These are phyloP conservation scores for Vigna angularis DNA, from an alignment of 306 rosid species.

Conservation along the genomic window DNA sequence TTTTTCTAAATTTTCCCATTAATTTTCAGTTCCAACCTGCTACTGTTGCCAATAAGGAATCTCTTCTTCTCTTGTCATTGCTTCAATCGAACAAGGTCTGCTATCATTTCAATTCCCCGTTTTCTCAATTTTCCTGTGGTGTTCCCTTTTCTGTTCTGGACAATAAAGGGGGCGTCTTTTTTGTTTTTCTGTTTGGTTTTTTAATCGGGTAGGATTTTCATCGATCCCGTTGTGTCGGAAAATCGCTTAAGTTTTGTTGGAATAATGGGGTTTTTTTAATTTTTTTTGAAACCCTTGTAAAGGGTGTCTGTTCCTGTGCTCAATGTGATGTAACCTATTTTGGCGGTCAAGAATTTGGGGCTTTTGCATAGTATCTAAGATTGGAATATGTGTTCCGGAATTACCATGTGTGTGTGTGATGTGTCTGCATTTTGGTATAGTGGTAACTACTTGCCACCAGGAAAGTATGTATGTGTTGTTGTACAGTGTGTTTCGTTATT, in stretches of 20 bases:
- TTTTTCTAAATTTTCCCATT: slow-evolving; percentile 33
- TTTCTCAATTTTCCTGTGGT: slow-evolving; percentile 33
- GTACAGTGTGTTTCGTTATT: slow-evolving; percentile 39
- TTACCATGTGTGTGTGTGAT: slow-evolving; percentile 29
- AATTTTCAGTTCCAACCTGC: slow-evolving; percentile 42
- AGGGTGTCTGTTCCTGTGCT: slow-evolving; percentile 25
- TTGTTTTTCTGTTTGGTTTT: neutral
- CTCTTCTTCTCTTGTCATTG: slow-evolving; percentile 40
- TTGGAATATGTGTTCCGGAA: slow-evolving; percentile 43
- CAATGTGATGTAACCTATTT: slow-evolving; percentile 45
- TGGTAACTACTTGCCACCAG: slow-evolving; percentile 19
- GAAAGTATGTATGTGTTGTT: slow-evolving; percentile 1
- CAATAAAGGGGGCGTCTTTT: slow-evolving; percentile 6
- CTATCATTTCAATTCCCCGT: slow-evolving; percentile 33
- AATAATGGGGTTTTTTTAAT: neutral
- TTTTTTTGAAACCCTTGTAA: neutral
- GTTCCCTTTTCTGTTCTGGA: slow-evolving; percentile 14
- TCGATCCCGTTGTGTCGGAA: slow-evolving; percentile 43
- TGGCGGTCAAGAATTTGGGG: slow-evolving; percentile 54
- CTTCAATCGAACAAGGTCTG: slow-evolving; percentile 52
- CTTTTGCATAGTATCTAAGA: slow-evolving; percentile 49
- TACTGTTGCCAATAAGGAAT: slow-evolving; percentile 46
- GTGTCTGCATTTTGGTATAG: slow-evolving; percentile 42
- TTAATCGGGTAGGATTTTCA: slow-evolving; percentile 30
- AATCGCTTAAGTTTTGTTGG: slow-evolving; percentile 33